Evolutionary conservation across 768 basidiomycete genomes (phyloP).

Genomic region (Neoboletus brunneissimus): DNA sequence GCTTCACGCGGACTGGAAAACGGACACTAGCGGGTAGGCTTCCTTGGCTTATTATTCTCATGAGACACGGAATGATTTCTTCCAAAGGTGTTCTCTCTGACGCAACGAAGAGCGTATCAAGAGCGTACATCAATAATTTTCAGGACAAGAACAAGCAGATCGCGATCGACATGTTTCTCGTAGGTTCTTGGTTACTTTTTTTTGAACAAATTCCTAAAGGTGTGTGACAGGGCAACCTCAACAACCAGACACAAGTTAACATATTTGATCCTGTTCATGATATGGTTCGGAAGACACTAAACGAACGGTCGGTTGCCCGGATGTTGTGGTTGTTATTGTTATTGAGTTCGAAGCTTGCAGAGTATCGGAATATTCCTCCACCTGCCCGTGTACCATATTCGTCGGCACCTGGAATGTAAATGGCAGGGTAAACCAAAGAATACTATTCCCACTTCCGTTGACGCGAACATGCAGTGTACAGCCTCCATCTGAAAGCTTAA

Average conservation of each 20-base stretch:
- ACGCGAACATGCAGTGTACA: constrained; percentile 29
- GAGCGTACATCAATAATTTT: constrained; percentile 98
- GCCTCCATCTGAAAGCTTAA: constrained; percentile 76
- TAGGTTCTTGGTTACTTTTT: constrained; percentile 36
- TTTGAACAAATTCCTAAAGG: constrained; percentile 3
- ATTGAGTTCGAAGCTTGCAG: constrained; percentile 37
- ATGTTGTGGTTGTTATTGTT: neutral
- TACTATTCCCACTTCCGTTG: neutral
- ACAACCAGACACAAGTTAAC: constrained; percentile 79
- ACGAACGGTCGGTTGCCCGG: constrained; percentile 52
- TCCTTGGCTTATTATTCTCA: neutral
- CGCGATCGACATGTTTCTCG: constrained; percentile 95
- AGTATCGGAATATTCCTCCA: constrained; percentile 79
- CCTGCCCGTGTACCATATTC: constrained; percentile 70
- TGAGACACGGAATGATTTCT: constrained; percentile 2
- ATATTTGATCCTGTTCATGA: constrained; percentile 96
- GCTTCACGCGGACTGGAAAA: constrained; percentile 93
- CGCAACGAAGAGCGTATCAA: constrained; percentile 92
- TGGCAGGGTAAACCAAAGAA: constrained; percentile 58
- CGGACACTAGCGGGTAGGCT: constrained; percentile 77
- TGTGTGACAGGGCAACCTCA: constrained; percentile 80
- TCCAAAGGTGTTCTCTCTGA: constrained; percentile 81
- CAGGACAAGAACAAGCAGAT: constrained; percentile 92
- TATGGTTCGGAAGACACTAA: constrained; percentile 68
- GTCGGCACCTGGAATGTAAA: constrained; percentile 96